phyloP scores from a whole-genome alignment of 129 eudicot species.

The Flaveria trinervia region DNA sequence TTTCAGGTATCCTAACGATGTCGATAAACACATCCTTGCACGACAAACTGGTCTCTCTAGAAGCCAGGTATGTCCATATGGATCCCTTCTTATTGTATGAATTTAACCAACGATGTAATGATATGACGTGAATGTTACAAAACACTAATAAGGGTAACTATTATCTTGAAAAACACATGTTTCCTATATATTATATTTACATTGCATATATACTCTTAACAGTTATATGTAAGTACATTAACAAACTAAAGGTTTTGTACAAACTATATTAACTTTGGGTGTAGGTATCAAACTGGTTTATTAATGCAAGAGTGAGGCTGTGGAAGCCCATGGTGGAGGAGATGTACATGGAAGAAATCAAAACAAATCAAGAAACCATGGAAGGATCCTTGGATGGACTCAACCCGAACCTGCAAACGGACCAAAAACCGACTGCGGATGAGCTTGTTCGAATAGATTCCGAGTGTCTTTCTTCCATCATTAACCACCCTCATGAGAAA shows the following conservation, averaged over 20 bases:
- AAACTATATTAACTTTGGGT: background rate
- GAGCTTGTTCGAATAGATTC: conserved; percentile 72
- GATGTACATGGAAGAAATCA: conserved; percentile 89
- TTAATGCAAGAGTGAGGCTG: conserved; percentile 94
- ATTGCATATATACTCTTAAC: background rate
- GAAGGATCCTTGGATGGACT: conserved; percentile 45
- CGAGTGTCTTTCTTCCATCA: conserved; percentile 75
- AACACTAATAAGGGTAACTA: background rate
- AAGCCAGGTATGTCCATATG: conserved; percentile 77
- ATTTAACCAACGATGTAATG: background rate
- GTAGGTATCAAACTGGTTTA: conserved; percentile 99
- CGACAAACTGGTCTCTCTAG: conserved; percentile 98
- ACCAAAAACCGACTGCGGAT: conserved; percentile 69
- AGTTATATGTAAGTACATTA: background rate
- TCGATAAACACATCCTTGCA: conserved; percentile 90
- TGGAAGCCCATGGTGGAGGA: conserved; percentile 99
- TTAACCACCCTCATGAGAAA: conserved; percentile 53
- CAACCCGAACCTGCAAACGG: conserved; percentile 33
- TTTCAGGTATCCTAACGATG: conserved; percentile 93
- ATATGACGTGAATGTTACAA: background rate
- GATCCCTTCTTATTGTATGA: conserved; percentile 21
- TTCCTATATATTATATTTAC: background rate
- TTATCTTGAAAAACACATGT: background rate
- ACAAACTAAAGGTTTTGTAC: background rate
- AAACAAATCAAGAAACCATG: conserved; percentile 53